A percentile compares a stretch with the other conserved stretches of the same genome.
Evolutionary conservation across 2,329 filamentous ascomycete species (phyloP).

Genomic region (Penicillium sp.): DNA sequence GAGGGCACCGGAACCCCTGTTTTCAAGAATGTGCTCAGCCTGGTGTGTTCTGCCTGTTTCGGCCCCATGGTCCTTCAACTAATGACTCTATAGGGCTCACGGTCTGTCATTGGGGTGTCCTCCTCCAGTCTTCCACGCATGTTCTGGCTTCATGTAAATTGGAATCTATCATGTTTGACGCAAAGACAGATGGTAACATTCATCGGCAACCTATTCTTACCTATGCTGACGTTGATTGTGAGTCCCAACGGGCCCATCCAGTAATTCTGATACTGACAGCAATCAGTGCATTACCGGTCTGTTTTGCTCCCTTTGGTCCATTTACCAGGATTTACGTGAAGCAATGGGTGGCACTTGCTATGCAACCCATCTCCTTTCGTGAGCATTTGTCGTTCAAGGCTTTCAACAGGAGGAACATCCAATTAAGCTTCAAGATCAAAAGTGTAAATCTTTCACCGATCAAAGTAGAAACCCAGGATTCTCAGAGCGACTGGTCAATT

Average conservation of each 20-base stretch:
- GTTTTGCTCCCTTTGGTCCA: constrained; percentile 27
- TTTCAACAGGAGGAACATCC: too few species aligned
- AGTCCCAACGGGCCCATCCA: background rate
- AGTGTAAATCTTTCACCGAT: too few species aligned
- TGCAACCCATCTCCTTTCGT: too few species aligned
- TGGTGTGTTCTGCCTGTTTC: constrained; percentile 30
- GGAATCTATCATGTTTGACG: constrained; percentile 17
- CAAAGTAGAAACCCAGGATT: background rate
- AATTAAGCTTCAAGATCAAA: too few species aligned
- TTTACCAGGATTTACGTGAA: constrained; percentile 18
- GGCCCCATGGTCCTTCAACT: background rate
- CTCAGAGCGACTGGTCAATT: background rate
- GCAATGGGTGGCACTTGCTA: constrained; percentile 3
- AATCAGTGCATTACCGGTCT: constrained; percentile 26
- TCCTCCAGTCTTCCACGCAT: constrained; percentile 39
- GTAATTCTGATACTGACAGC: background rate
- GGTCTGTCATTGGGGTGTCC: constrained; percentile 66
- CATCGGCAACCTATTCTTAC: constrained; percentile 12
- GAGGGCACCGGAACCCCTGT: constrained; percentile 60
- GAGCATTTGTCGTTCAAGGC: too few species aligned
- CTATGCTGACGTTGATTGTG: constrained; percentile 15
- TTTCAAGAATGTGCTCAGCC: constrained; percentile 64
- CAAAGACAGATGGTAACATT: constrained; percentile 22
- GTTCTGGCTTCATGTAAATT: constrained; percentile 33
- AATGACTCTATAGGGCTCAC: constrained; percentile 40